phyloP scores from a whole-genome alignment of 2,329 filamentous ascomycete genomes.

The Colletotrichum simmondsii region DNA sequence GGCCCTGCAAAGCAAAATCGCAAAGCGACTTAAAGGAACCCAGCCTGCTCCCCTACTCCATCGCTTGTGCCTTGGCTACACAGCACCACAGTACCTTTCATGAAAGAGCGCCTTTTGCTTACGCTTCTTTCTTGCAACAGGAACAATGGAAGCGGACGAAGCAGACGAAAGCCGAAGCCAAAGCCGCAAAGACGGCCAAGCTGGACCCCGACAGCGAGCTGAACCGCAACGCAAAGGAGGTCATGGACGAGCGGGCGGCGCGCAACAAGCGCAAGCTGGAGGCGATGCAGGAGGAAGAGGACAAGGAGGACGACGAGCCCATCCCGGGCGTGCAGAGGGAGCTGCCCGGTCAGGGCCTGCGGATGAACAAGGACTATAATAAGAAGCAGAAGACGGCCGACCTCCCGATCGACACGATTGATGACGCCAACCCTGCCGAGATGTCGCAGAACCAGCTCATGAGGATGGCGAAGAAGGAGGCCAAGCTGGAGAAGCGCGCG shows the following conservation, averaged over 20 bases:
- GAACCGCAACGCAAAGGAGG: slow-evolving; percentile 87
- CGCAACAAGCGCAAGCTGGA: slow-evolving; percentile 84
- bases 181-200: slow-evolving; percentile 86
- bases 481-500: slow-evolving; percentile 53
- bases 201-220: slow-evolving; percentile 86
- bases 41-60: not conserved
- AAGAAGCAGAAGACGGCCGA: slow-evolving; percentile 64
- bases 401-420: slow-evolving; percentile 27
- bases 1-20: not conserved
- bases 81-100: not conserved
- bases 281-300: slow-evolving; percentile 64
- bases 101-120: not conserved
- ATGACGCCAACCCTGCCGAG: slow-evolving; percentile 35
- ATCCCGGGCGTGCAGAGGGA: slow-evolving; percentile 68
- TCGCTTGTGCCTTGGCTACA: not conserved
- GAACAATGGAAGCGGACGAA: slow-evolving; percentile 96
- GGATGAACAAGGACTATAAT: slow-evolving; percentile 57
- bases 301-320: slow-evolving; percentile 53
- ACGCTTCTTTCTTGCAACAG: slow-evolving; percentile 55
- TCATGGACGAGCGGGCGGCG: slow-evolving; percentile 80
- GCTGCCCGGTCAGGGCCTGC: slow-evolving; percentile 73
- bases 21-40: not conserved
- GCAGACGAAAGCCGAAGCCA: slow-evolving; percentile 90
- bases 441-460: slow-evolving; percentile 35
- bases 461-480: slow-evolving; percentile 33